Base-by-base conservation (phyloP, 495 filamentous ascomycete species). In the Filosporella fistucella region DNA sequence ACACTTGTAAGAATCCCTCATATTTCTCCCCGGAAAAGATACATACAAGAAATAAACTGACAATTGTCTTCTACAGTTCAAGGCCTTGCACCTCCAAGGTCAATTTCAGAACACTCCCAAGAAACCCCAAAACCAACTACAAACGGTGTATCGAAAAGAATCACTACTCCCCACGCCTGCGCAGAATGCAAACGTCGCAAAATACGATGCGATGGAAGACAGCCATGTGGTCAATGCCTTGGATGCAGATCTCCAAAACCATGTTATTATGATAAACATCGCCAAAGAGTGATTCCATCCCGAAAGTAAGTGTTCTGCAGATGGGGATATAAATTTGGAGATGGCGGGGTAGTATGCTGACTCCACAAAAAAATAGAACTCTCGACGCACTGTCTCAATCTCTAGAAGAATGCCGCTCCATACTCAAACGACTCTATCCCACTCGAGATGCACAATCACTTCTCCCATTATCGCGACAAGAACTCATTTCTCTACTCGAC, bases 231-330 rank as follows among this genome's bases (percentile, higher is more conserved):
- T 10, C 75, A 77, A 58, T 79, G 75, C 50, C 69, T 77, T 13
- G 76, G 74, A 6, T 77, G 74, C 55, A 65, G 75, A 24, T 74
- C 74, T 28, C 75, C 74, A 35, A 77, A 77, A 61, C 62, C 72
- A 45, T 79, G 75, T 53, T 77, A 77, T 57, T 79, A 79, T 52
- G 75, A 79, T 61, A 77, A 79, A 63, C 75, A 79, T 60, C 67
- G 75, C 22, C 74, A 79, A 55, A 62, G 75, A 42, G 74, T 79
- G 14, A 77, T 79, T 38, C 75, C 75, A 0, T 79, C 75, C 1
- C 67, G 75, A 55, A 79, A 79, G 67, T 64, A 52, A 29, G 62
- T 45, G 23, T 2, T 20, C 25, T 42, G 25, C 18, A 37, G 43
- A 8, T 32, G 26, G n/a, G n/a, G n/a, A n/a, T n/a, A n/a, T 16